Evolutionary conservation across 202 grass and related monocot genomes (phyloP).

Genomic region (Schoenoplectus triqueter): DNA sequence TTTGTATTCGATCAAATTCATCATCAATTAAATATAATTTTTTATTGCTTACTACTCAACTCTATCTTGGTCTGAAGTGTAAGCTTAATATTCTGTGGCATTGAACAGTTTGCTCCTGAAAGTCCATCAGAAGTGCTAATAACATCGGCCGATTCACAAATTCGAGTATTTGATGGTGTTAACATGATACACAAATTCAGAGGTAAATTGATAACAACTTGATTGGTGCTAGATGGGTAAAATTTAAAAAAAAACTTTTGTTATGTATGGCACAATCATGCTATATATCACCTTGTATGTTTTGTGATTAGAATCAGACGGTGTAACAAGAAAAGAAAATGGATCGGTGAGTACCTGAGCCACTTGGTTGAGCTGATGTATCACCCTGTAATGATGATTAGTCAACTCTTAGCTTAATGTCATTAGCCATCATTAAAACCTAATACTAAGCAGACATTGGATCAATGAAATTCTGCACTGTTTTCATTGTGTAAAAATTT

Average conservation of each 20-base stretch:
- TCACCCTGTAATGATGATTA: not conserved
- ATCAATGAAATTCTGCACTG: not conserved
- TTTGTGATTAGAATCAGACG: not conserved
- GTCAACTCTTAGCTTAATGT: not conserved
- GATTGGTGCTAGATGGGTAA: not conserved
- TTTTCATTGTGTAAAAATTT: not conserved
- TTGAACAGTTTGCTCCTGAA: slow-evolving; percentile 79
- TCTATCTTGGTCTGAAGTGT: not conserved
- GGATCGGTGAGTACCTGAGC: not conserved
- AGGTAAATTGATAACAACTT: slow-evolving; percentile 52
- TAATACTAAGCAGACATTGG: not conserved
- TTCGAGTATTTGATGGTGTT: slow-evolving; percentile 86
- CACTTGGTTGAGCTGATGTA: not conserved
- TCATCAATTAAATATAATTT: not conserved
- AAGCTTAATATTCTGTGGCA: not conserved
- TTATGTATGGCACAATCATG: not conserved
- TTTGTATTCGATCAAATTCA: not conserved
- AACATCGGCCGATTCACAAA: slow-evolving; percentile 92
- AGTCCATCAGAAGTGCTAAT: slow-evolving; percentile 87
- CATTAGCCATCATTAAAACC: not conserved
- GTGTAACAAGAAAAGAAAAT: not conserved
- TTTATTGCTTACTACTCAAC: not conserved
- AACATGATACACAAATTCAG: slow-evolving; percentile 88
- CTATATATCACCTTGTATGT: not conserved
- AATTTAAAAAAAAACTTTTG: no score